Base-by-base conservation (phyloP, 2,329 filamentous ascomycete species). In the Xylaria polymorpha region DNA sequence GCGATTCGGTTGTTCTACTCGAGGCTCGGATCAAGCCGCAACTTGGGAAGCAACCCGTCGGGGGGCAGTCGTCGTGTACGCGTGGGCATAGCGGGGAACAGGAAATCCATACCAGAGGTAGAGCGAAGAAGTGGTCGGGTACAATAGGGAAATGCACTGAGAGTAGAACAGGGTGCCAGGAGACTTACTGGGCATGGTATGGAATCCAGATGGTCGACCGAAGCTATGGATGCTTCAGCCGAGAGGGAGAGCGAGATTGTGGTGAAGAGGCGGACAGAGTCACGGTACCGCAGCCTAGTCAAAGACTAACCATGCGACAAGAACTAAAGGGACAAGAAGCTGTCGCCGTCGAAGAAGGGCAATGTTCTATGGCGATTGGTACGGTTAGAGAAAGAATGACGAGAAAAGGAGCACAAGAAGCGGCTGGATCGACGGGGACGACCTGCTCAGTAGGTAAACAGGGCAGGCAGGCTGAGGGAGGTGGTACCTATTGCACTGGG, bases 141-240 rank as follows among this genome's bases (percentile, higher is more conserved):
- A 39, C 43, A 12, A 39, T 41, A 62, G 55, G 39, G 43, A 61
- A 57, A 56, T 12, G 25, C 12, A 25, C 41, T 4, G 29, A 14
- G 25, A 44, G 57, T n/a, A 32, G 39, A 44, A 51, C 9, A 70
- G 59, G 39, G 35, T n/a, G 46, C 32, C 51, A 18, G 35, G 29
- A 35, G 43, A 76, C 76, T 76, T 76, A 77, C 76, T 77, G 57
- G 74, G 76, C 76, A 77, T 77, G 50, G 69, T 75, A 69, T 66
- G 65, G 37, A 43, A 66, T 50, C 56, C 41, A 29, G 32, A 18
- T 22, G 50, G 55, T 53, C 53, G 64, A 69, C 63, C 25, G 59
- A 68, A 69, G 66, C 65, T 61, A 15, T 22, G 15, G 46, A 55
- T 61, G 68, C 70, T 70, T 66, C 70, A 65, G 68, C 56, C 59